Percentiles rank a stretch among this genome's conserved stretches.
phyloP scores from a whole-genome alignment of 2,329 filamentous ascomycete species.

The Lachnellula subtilissima region DNA sequence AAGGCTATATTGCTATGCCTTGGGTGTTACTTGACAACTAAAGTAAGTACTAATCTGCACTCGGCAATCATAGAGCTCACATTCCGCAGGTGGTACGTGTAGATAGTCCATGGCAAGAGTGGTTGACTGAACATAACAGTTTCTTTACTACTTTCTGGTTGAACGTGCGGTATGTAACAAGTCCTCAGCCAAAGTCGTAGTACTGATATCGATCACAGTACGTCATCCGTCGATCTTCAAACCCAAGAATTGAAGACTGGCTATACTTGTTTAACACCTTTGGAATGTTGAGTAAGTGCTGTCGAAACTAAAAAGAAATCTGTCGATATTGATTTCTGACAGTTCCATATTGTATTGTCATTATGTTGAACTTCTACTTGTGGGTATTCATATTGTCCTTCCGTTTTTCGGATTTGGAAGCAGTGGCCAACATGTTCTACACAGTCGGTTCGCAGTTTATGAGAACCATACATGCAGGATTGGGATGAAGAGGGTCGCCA shows the following conservation, averaged over 20 bases:
- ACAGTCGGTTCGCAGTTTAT: conserved; percentile 49
- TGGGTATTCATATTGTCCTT: conserved; percentile 32
- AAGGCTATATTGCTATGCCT: conserved; percentile 57
- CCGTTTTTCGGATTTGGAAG: neutral
- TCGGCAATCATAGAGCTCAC: neutral
- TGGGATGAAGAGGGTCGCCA: conserved; percentile 53
- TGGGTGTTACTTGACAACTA: conserved; percentile 58
- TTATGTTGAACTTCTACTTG: conserved; percentile 57
- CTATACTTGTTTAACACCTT: conserved; percentile 59
- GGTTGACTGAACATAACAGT: conserved; percentile 6
- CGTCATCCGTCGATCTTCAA: conserved; percentile 52
- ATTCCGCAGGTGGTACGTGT: conserved; percentile 2
- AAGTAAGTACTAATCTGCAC: conserved; percentile 38
- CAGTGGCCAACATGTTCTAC: conserved; percentile 29
- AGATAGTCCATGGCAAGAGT: neutral
- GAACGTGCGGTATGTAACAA: conserved; percentile 49
- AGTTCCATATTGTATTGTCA: conserved; percentile 36
- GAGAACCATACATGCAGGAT: conserved; percentile 54
- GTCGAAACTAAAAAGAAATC: neutral
- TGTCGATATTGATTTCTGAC: neutral
- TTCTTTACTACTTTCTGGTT: conserved; percentile 62
- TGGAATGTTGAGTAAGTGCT: conserved; percentile 44
- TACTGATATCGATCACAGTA: conserved; percentile 10
- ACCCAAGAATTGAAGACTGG: conserved; percentile 48
- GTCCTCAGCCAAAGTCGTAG: neutral